These are phyloP conservation scores for Alternaria metachromatica DNA, from an alignment of 2,329 filamentous ascomycete species.

Conservation along the genomic window DNA sequence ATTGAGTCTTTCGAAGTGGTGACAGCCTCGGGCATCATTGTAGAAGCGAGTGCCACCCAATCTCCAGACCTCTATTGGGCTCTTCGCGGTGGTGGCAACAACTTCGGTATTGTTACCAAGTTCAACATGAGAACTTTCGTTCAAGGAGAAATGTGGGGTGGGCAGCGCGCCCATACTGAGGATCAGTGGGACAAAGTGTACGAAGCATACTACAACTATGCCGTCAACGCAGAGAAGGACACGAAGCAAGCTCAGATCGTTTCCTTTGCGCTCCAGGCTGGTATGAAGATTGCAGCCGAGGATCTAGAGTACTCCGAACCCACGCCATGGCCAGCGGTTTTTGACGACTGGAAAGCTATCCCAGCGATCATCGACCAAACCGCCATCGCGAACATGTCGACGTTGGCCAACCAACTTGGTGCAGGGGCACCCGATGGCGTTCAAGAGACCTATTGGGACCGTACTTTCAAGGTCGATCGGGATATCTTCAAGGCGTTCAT, in stretches of 20 bases:
- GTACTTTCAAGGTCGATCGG: constrained; percentile 32
- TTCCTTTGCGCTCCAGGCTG: constrained; percentile 27
- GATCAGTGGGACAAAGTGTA: constrained; percentile 29
- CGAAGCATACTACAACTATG: constrained; percentile 21
- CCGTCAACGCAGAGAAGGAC: constrained; percentile 21
- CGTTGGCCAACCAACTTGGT: constrained; percentile 29
- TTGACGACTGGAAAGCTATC: constrained; percentile 36
- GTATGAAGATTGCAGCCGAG: constrained; percentile 22
- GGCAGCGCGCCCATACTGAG: constrained; percentile 19
- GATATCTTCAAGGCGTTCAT: constrained; percentile 24
- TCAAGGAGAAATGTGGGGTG: constrained; percentile 41
- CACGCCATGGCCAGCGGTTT: constrained; percentile 26
- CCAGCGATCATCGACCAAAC: constrained; percentile 34
- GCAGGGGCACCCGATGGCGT: constrained; percentile 16
- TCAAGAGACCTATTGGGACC: constrained; percentile 38
- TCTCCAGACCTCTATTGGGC: constrained; percentile 50
- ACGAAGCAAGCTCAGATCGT: constrained; percentile 26
- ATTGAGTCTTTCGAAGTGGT: constrained; percentile 43
- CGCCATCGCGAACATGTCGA: constrained; percentile 26
- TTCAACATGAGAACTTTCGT: constrained; percentile 32
- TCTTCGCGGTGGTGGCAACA: constrained; percentile 45
- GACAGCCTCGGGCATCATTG: constrained; percentile 23
- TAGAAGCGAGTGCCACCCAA: constrained; percentile 22
- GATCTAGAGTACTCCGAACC: constrained; percentile 38
- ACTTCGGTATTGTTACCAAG: constrained; percentile 44